Evolutionary conservation across 1,284 basidiomycete genomes (phyloP).

Genomic region (Athelia sp.): DNA sequence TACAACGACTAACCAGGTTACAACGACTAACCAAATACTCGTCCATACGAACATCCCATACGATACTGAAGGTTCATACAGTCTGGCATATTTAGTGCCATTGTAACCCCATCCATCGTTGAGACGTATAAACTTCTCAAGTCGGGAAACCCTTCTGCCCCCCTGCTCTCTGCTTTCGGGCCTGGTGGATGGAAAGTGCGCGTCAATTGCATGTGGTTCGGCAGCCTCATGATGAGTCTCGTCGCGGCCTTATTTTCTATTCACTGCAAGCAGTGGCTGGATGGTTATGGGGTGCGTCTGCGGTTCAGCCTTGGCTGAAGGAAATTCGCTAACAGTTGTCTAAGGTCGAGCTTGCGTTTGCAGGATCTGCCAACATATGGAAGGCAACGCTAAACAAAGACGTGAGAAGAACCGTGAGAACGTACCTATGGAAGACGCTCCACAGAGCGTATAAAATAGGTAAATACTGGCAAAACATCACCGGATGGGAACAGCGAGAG

Average conservation of each 20-base stretch:
- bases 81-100: slow-evolving; percentile 1
- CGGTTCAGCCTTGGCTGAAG: background rate
- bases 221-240: slow-evolving; percentile 1
- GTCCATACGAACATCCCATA: background rate
- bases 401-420: no score
- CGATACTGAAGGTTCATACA: background rate
- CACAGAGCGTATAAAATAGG: no score
- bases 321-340: background rate
- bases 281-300: background rate
- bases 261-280: background rate
- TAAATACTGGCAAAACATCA: no score
- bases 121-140: background rate
- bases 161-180: background rate
- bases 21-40: background rate
- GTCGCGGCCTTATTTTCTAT: slow-evolving; percentile 1
- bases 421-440: no score
- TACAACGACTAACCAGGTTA: background rate
- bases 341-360: background rate
- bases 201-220: background rate
- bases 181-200: background rate
- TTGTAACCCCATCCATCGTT: background rate
- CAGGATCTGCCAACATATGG: no score
- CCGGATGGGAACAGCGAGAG: no score
- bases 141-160: background rate
- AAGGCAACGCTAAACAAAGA: no score